Evolutionary conservation across 441 rosid species (phyloP).

Genomic region (Biscutella laevigata): DNA sequence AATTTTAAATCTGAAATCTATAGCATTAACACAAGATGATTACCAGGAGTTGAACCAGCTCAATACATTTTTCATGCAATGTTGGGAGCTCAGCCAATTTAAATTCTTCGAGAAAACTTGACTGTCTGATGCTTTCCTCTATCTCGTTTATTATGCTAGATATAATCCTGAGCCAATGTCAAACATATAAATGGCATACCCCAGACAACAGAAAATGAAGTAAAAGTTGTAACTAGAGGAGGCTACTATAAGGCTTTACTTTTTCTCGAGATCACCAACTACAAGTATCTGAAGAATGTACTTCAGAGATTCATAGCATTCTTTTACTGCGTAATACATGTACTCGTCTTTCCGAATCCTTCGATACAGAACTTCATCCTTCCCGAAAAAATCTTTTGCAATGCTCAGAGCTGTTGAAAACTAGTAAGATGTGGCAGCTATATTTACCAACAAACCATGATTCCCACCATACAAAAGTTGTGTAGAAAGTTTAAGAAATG

Average conservation of each 20-base stretch:
- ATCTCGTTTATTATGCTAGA: conserved; percentile 55
- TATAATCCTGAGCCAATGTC: conserved; percentile 43
- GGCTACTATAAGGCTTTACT: conserved; percentile 32
- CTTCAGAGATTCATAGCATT: conserved; percentile 83
- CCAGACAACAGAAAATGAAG: conserved; percentile 4
- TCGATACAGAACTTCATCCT: conserved; percentile 56
- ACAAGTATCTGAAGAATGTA: conserved; percentile 75
- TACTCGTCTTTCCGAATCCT: conserved; percentile 75
- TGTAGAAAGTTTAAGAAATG: conserved; percentile 7
- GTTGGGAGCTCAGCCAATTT: conserved; percentile 69
- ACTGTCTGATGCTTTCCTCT: conserved; percentile 60
- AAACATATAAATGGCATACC: neutral
- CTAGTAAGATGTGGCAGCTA: conserved; percentile 40
- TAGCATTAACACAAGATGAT: conserved; percentile 20
- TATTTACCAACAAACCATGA: conserved; percentile 24
- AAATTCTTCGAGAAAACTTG: conserved; percentile 66
- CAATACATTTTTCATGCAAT: conserved; percentile 54
- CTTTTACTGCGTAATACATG: conserved; percentile 81
- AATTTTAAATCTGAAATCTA: conserved; percentile 4
- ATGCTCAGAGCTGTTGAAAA: conserved; percentile 80
- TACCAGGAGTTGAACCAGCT: conserved; percentile 86
- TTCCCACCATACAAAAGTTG: neutral
- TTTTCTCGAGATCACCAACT: conserved; percentile 72
- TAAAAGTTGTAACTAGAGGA: neutral
- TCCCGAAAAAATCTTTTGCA: conserved; percentile 67